Evolutionary conservation across 768 basidiomycete species (phyloP), one percentile per base, ranked within the genome.

Genomic region (Auriscalpium orientale): DNA sequence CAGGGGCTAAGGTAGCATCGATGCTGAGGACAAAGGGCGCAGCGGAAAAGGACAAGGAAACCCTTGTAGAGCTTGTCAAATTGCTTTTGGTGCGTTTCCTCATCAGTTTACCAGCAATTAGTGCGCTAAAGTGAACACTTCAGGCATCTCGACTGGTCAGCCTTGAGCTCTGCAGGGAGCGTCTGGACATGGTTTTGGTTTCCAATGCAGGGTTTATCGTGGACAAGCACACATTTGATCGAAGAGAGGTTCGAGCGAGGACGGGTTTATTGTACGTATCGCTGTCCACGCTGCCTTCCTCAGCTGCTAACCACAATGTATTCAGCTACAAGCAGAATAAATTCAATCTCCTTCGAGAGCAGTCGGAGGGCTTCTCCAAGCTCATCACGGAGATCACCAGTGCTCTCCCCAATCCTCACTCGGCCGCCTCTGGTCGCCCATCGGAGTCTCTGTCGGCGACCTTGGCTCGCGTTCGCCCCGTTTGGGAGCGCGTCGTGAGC

Each of bases 311-410:
- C 38, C 52, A 56, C 51, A 40, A 56, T 21, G 46, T 58, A 21
- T 35, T 22, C 22, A 95, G 91, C 68, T 95, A 94, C 75, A 94
- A 93, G 70, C 95, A 99, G 70, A 93, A 93, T 74, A 99, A 98
- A 71, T 95, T 95, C 77, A 99, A 98, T 67, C 81, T 99, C 40
- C 81, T 98, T 15, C 87, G 97, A 38, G 97, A 99, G 73, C 91
- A 97, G 64, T 94, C 94, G 1, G 95, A 98, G 74, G 97, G 97
- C 8, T 99, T 93, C 73, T 91, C 91, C 68, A 94, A 95, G 70
- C 82, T 98, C 35, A 82, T 87, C 28, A 82, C 87, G 10, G 91
- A 98, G 65, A 75, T 99, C 40, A 83, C 84, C 11, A 84, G 84
- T 60, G 81, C 79, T 64, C 72, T 94, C 50, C 91, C 90, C 1